These are phyloP conservation scores for Xerocomus potaroensis DNA, from an alignment of 768 basidiomycete genomes.

Conservation along the genomic window DNA sequence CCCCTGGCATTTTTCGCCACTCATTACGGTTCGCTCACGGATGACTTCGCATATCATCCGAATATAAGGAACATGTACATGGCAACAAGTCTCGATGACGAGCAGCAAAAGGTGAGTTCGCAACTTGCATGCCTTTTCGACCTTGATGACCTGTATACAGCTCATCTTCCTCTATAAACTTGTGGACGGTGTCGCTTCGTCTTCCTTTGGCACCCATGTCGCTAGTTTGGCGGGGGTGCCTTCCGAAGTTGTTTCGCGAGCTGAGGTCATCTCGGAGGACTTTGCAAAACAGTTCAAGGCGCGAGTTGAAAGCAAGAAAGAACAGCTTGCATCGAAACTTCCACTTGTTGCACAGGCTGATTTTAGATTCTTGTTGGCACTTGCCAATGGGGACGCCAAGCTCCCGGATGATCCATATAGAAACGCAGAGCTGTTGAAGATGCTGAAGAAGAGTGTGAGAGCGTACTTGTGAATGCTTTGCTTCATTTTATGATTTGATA, in stretches of 20 bases:
- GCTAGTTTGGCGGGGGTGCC: conserved; percentile 95
- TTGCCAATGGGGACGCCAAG: conserved; percentile 50
- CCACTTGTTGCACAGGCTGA: conserved; percentile 86
- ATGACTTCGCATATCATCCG: conserved; percentile 88
- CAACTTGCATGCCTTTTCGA: neutral
- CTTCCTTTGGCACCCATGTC: conserved; percentile 92
- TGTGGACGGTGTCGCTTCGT: conserved; percentile 78
- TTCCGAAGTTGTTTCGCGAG: conserved; percentile 76
- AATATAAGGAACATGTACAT: conserved; percentile 96
- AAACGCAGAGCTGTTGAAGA: conserved; percentile 47
- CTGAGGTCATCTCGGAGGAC: conserved; percentile 80
- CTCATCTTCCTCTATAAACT: conserved; percentile 95
- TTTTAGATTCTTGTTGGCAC: conserved; percentile 71
- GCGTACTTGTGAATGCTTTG: conserved; percentile 16
- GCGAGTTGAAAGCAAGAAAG: conserved; percentile 58
- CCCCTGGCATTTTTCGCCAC: conserved; percentile 96
- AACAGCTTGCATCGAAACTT: conserved; percentile 50
- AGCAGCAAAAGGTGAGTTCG: conserved; percentile 70
- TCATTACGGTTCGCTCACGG: conserved; percentile 93
- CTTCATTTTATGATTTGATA: conserved; percentile 12
- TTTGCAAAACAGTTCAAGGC: conserved; percentile 88
- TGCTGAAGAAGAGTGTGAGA: conserved; percentile 45
- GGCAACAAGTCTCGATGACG: conserved; percentile 91
- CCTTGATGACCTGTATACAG: conserved; percentile 33
- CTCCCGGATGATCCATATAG: conserved; percentile 53